A percentile compares a stretch with the other conserved stretches of the same genome.
Evolutionary conservation across 2,329 filamentous ascomycete species (phyloP).

Genomic region (Biscogniauxia mediterranea): DNA sequence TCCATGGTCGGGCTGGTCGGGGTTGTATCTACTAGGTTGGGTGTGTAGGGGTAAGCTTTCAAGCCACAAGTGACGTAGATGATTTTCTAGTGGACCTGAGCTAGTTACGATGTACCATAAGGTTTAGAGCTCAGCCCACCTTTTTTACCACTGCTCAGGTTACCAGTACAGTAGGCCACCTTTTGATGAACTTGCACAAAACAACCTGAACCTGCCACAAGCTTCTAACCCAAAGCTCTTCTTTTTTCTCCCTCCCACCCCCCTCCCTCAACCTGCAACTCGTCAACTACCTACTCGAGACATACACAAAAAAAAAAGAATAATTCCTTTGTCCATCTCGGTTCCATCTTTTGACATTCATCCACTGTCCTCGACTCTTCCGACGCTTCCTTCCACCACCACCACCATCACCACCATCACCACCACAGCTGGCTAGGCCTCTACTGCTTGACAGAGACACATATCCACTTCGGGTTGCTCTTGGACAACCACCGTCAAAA

Average conservation of each 20-base stretch:
- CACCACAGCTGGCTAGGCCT: no score
- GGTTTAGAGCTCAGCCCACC: neutral
- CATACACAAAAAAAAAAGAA: no score
- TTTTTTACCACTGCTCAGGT: no score
- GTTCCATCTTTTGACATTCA: neutral
- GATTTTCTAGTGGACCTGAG: neutral
- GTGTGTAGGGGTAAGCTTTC: neutral
- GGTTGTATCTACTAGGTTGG: no score
- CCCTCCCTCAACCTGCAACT: neutral
- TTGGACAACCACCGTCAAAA: slow-evolving; percentile 30
- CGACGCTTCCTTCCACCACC: neutral
- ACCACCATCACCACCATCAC: neutral
- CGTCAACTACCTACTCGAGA: neutral
- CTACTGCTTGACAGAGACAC: slow-evolving; percentile 1
- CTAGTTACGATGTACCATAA: no score
- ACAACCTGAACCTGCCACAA: neutral
- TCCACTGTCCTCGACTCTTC: neutral
- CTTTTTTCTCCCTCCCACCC: no score
- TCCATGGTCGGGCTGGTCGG: no score
- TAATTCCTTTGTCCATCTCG: neutral
- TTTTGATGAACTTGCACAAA: neutral
- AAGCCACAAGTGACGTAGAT: neutral
- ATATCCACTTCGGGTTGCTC: slow-evolving; percentile 9
- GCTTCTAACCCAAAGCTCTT: neutral
- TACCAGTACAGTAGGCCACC: neutral